Evolutionary conservation across 192 early-diverging fungal species (phyloP).

Genomic region (Gryganskiella cystojenkinii): DNA sequence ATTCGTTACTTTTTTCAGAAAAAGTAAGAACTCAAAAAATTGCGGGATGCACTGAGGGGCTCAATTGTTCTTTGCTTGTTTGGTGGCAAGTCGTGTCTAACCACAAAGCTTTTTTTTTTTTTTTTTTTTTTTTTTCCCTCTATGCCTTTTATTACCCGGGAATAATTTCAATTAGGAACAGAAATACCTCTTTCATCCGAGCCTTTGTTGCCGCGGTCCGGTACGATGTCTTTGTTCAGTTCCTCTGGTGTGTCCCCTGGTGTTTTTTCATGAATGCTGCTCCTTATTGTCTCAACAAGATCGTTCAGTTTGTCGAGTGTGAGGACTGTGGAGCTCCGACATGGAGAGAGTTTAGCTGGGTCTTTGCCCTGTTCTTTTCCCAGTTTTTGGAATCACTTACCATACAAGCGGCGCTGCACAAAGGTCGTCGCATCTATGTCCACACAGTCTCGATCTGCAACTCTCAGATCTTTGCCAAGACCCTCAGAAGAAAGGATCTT

Average conservation of each 20-base stretch:
- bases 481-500: conserved; percentile 55
- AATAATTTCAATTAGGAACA: not conserved
- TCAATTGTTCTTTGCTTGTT: too few relatives aligned
- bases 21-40: too few relatives aligned
- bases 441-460: conserved; percentile 59
- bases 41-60: too few relatives aligned
- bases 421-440: conserved; percentile 70
- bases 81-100: too few relatives aligned
- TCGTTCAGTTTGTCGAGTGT: conserved; percentile 48
- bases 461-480: conserved; percentile 52
- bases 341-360: conserved; percentile 57
- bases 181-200: conserved; percentile 20
- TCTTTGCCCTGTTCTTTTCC: conserved; percentile 65
- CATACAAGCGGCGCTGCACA: conserved; percentile 65
- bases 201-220: conserved; percentile 10
- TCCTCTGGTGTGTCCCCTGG: conserved; percentile 36
- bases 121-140: too few relatives aligned
- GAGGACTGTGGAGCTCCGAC: conserved; percentile 38
- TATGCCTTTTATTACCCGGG: too few relatives aligned
- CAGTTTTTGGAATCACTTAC: conserved; percentile 53
- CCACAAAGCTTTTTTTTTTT: too few relatives aligned
- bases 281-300: conserved; percentile 48
- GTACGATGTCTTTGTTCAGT: conserved; percentile 37
- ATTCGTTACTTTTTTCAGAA: too few relatives aligned
- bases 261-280: conserved; percentile 20